Evolutionary conservation across 225 moss, liverwort and hornwort genomes (phyloP), one percentile per base, ranked within the genome.

Genomic region (Takakia lepidozioides): DNA sequence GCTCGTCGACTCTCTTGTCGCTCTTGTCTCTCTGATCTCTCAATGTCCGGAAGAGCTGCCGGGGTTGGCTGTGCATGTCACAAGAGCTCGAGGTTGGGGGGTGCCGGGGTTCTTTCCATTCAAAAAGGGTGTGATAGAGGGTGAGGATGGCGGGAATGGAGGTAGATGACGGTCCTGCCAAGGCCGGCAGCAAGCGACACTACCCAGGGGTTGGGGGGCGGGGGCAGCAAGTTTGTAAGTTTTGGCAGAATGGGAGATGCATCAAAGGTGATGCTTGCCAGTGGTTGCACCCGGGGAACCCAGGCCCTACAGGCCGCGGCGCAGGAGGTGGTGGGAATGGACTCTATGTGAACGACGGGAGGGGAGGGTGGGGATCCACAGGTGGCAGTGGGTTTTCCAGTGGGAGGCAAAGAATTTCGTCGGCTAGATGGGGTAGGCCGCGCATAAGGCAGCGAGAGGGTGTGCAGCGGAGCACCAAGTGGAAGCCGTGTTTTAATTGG

Each of bases 61-160:
- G n/a, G n/a, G n/a, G n/a, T n/a, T n/a, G n/a, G n/a, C n/a, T n/a
- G n/a, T n/a, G n/a, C n/a, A n/a, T n/a, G n/a, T n/a, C n/a, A n/a
- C n/a, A n/a, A n/a, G n/a, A n/a, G n/a, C n/a, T n/a, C n/a, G n/a
- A n/a, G n/a, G n/a, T n/a, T n/a, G n/a, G n/a, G n/a, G n/a, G n/a
- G n/a, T n/a, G n/a, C n/a, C n/a, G n/a, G n/a, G n/a, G n/a, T n/a
- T n/a, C n/a, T n/a, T n/a, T n/a, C n/a, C n/a, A n/a, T n/a, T n/a
- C n/a, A n/a, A n/a, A n/a, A n/a, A n/a, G n/a, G n/a, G n/a, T n/a
- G n/a, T n/a, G n/a, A n/a, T n/a, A n/a, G n/a, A n/a, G n/a, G n/a
- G n/a, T n/a, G 32, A 58, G 24, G 57, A 93, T 95, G 87, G 88
- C 86, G 39, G 93, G 89, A 64, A 98, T 98, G 95, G 95, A 98